phyloP scores from a whole-genome alignment of 2,329 filamentous ascomycete genomes.

The Cladosporium velox region DNA sequence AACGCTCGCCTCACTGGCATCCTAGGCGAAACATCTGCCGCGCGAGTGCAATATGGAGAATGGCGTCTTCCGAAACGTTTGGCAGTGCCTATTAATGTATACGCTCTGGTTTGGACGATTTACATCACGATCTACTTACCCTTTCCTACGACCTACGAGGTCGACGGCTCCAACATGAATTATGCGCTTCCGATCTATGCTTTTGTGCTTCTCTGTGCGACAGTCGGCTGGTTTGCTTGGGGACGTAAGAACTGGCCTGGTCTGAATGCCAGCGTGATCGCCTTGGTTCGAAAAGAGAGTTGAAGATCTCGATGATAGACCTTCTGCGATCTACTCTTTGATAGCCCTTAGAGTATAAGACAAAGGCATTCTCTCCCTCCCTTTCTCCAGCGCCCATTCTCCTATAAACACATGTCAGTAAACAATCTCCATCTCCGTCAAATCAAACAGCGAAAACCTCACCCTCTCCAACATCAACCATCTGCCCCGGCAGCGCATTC shows the following conservation, averaged over 20 bases:
- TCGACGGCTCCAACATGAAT: constrained; percentile 50
- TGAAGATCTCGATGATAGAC: background rate
- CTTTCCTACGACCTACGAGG: constrained; percentile 48
- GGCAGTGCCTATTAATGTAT: constrained; percentile 20
- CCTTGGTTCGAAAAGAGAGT: constrained; percentile 13
- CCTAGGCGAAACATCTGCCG: background rate
- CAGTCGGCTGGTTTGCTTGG: constrained; percentile 15
- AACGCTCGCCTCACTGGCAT: constrained; percentile 17
- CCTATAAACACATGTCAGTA: constrained; percentile 12
- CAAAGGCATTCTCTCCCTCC: constrained; percentile 21
- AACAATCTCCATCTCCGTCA: background rate
- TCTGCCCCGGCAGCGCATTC: constrained; percentile 26
- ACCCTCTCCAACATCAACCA: constrained; percentile 23
- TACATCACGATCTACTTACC: constrained; percentile 20
- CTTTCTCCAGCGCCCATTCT: constrained; percentile 21
- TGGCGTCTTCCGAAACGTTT: constrained; percentile 20
- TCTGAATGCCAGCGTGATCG: constrained; percentile 8
- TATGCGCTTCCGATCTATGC: constrained; percentile 41
- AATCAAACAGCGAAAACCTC: background rate
- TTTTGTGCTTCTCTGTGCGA: constrained; percentile 10
- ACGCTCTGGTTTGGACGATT: constrained; percentile 22
- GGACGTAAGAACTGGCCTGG: constrained; percentile 16
- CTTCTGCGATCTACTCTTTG: background rate
- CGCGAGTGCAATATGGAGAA: constrained; percentile 20
- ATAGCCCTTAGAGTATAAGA: constrained; percentile 23